Evolutionary conservation across 371 early-diverging fungal species (phyloP).

Genomic region (Conidiobolus incongruus): DNA sequence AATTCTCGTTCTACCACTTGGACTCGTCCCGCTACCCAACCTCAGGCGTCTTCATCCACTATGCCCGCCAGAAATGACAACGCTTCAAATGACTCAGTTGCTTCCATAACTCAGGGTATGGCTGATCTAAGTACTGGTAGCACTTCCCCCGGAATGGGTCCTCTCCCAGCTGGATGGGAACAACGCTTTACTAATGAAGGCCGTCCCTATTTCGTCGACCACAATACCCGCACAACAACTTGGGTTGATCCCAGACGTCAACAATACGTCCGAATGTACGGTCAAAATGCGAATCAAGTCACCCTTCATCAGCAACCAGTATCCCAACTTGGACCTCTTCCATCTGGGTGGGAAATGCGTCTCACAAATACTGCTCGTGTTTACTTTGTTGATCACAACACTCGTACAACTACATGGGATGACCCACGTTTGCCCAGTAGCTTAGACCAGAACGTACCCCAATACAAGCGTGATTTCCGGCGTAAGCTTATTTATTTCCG

Average conservation of each 20-base stretch:
- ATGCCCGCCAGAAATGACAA: slow-evolving; percentile 5
- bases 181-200: slow-evolving; percentile 75
- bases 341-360: slow-evolving; percentile 96
- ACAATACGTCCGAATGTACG: slow-evolving; percentile 25
- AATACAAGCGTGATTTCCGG: slow-evolving; percentile 95
- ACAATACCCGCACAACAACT: slow-evolving; percentile 88
- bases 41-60: slow-evolving; percentile 1
- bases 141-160: slow-evolving; percentile 49
- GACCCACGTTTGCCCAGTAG: slow-evolving; percentile 88
- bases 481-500: slow-evolving; percentile 88
- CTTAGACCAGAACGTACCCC: slow-evolving; percentile 82
- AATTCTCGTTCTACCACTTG: slow-evolving; percentile 43
- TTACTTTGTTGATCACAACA: slow-evolving; percentile 87
- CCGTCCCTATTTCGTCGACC: slow-evolving; percentile 89
- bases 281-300: slow-evolving; percentile 27
- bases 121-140: slow-evolving; percentile 20
- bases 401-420: slow-evolving; percentile 90
- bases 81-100: neutral
- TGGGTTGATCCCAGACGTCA: slow-evolving; percentile 81
- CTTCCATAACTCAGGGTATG: slow-evolving; percentile 10
- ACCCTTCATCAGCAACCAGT: slow-evolving; percentile 44
- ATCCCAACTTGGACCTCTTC: slow-evolving; percentile 63
- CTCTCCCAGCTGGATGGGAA: slow-evolving; percentile 91
- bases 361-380: slow-evolving; percentile 74
- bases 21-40: slow-evolving; percentile 24